These are phyloP conservation scores for Viola odorata DNA, from an alignment of 345 rosid species.

Conservation along the genomic window DNA sequence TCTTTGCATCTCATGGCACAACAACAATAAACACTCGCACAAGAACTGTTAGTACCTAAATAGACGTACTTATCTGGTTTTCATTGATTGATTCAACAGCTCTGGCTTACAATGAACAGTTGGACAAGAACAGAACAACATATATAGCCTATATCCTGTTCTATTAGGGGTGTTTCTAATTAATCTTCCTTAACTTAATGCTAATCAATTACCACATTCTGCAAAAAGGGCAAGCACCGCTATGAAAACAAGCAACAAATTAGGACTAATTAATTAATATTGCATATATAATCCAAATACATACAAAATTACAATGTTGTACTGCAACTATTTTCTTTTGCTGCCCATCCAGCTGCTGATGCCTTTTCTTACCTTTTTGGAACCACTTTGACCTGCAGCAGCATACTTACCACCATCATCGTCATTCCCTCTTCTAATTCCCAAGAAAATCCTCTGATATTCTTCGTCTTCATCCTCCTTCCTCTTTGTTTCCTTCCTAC, in stretches of 20 bases:
- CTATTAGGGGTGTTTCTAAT: not conserved
- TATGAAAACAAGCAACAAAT: conserved; percentile 7
- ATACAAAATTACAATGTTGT: too few species aligned
- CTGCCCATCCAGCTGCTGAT: conserved; percentile 24
- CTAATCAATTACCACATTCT: not conserved
- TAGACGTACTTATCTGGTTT: too few species aligned
- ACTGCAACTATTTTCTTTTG: conserved; percentile 14
- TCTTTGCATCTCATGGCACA: too few species aligned
- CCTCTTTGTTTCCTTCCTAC: not conserved
- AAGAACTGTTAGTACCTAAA: too few species aligned
- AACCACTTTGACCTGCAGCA: conserved; percentile 21
- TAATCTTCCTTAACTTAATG: not conserved
- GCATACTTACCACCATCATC: too few species aligned
- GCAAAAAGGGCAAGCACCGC: not conserved
- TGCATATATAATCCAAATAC: not conserved
- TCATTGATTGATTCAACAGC: too few species aligned
- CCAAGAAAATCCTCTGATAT: conserved; percentile 10
- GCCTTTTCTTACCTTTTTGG: conserved; percentile 34
- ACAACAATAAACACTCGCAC: too few species aligned
- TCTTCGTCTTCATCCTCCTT: conserved; percentile 19
- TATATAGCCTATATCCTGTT: not conserved
- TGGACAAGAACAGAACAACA: not conserved
- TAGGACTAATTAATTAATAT: not conserved
- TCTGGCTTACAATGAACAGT: too few species aligned
- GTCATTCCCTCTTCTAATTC: not conserved